Base-by-base conservation (phyloP, 352 stramenopile species). In the Globisporangium nodosum region DNA sequence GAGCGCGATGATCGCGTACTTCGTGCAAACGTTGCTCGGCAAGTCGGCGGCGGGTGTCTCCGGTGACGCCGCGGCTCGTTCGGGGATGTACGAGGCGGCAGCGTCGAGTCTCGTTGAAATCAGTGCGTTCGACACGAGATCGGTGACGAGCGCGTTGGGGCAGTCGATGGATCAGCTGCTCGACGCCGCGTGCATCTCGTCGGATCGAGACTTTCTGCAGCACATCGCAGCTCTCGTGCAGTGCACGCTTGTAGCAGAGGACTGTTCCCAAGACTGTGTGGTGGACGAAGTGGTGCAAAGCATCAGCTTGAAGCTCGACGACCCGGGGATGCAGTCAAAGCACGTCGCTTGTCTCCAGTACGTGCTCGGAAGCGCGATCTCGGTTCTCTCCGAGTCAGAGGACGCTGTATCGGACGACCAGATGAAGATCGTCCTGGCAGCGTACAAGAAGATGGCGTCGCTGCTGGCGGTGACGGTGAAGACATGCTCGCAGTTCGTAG, bases 11-110 rank as follows among this genome's bases (percentile, higher is more conserved):
- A 48, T 84, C 43, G 69, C 75, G 31, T 87, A 81, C 57, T 73
- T 90, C 43, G 47, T 79, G 4, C 58, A 75, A 11, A 86, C 76
- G 2, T 61, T 90, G 20, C 54, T 88, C 37, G 51, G 46, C 20
- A 46, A 58, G 15, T 31, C 33, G 35, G 52, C 49, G 3, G 46
- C 6, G 35, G 13, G 20, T 3, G 9, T 65, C 20, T 16, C 1
- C 6, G 57, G 57, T 33, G 49, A 54, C 46, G 20, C n/a, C 7
- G 4, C 61, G 1, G 46, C 33, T 13, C 30, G 30, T 4, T 50
- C 51, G 6, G 60, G 31, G 6, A 52, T 85, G 6, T 75, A 71
- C 53, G 61, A 85, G 54, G 69, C 66, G 9, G 60, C 73, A 40
- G 73, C 75, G 35, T 59, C 49, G 6, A 68, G 64, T 27, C 55